These are phyloP conservation scores for Solanum piurae DNA, from an alignment of 257 asterid genomes.

Conservation along the genomic window DNA sequence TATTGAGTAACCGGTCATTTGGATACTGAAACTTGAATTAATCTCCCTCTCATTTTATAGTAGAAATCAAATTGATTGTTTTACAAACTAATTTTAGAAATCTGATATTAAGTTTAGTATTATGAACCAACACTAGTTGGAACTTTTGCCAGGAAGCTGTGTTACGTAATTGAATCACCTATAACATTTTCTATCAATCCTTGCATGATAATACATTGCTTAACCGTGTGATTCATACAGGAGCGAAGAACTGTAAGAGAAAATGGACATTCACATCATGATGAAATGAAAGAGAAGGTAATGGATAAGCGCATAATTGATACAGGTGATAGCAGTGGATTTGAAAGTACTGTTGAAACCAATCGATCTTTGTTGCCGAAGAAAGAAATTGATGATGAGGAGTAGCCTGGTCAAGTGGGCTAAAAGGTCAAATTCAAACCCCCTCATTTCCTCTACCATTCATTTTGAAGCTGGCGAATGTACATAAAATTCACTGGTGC, in stretches of 20 bases:
- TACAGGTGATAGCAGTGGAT: constrained; percentile 75
- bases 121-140: neutral
- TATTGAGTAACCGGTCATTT: neutral
- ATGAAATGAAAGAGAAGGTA: constrained; percentile 24
- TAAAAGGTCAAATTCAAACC: neutral
- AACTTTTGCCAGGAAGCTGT: neutral
- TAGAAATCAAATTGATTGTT: neutral
- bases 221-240: constrained; percentile 14
- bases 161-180: neutral
- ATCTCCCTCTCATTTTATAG: neutral
- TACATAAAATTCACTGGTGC: neutral
- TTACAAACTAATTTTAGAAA: neutral
- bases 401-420: constrained; percentile 6
- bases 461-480: neutral
- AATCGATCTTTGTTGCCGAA: constrained; percentile 36
- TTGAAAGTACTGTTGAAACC: constrained; percentile 63
- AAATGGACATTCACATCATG: constrained; percentile 21
- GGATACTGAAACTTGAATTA: neutral
- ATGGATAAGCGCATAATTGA: constrained; percentile 40
- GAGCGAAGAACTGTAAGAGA: constrained; percentile 58
- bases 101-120: neutral
- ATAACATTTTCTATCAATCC: neutral
- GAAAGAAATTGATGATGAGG: constrained; percentile 50
- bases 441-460: neutral
- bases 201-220: neutral